Conservation (phyloP, 2,329 filamentous ascomycete species). For the Lasiodiplodia theobromae region DNA sequence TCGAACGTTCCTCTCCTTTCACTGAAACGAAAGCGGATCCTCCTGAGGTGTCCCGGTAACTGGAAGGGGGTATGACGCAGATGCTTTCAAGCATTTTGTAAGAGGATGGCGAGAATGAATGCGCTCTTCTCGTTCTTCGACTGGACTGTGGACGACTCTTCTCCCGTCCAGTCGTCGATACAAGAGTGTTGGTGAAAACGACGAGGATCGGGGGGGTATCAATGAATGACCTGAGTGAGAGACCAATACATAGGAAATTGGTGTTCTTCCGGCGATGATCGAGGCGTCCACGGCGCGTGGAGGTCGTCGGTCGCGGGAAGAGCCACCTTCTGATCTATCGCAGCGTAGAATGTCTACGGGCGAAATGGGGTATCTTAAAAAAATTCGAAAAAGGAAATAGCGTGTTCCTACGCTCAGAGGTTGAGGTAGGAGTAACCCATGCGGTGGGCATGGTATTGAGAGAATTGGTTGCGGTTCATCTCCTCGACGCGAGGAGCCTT, state of each 20-base stretch:
- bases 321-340: not conserved
- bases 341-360: not conserved
- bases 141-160: not conserved
- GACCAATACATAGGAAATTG: not conserved
- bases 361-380: not conserved
- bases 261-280: not conserved
- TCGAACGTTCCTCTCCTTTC: not conserved
- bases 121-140: not conserved
- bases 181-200: not conserved
- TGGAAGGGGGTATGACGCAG: not conserved
- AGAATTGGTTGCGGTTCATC: not conserved
- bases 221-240: not conserved
- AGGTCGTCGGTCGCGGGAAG: not conserved
- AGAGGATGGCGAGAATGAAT: not conserved
- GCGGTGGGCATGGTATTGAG: conserved; percentile 2
- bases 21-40: not conserved
- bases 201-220: not conserved
- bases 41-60: not conserved
- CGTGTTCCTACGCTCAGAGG: not conserved
- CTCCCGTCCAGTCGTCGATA: not conserved
- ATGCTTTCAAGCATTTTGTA: not conserved
- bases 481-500: not conserved
- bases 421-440: conserved; percentile 17
- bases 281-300: not conserved
- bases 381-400: not conserved